phyloP scores from a whole-genome alignment of 305 asterid genomes.

The Fraxinus dipetala region DNA sequence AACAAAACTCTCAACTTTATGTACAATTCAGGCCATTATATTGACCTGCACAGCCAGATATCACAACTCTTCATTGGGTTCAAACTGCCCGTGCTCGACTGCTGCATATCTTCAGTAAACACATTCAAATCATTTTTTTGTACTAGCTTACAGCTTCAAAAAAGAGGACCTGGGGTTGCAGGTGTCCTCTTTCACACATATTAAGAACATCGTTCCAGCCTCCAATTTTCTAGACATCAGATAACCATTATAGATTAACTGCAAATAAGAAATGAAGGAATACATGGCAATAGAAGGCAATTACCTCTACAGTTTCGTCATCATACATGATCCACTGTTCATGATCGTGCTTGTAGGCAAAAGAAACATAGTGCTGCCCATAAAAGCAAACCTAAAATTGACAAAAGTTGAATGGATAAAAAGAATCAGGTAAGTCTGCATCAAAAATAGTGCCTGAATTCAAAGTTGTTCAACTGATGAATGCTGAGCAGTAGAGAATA shows the following conservation, averaged over 20 bases:
- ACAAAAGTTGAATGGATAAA: not conserved
- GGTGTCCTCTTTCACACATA: constrained; percentile 85
- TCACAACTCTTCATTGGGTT: not conserved
- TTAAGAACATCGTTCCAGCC: constrained; percentile 76
- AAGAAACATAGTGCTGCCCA: constrained; percentile 93
- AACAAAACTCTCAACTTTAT: constrained; percentile 6
- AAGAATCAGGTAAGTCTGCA: not conserved
- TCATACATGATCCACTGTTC: constrained; percentile 91
- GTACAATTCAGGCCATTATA: too few relatives aligned
- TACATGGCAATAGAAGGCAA: constrained; percentile 11
- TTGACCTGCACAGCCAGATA: not conserved
- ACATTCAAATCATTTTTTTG: constrained; percentile 26
- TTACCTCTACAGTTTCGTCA: constrained; percentile 83
- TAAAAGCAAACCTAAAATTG: constrained; percentile 65
- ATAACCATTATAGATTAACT: constrained; percentile 1
- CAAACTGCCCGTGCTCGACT: constrained; percentile 2
- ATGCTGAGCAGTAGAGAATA: too few relatives aligned
- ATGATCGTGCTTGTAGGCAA: constrained; percentile 72
- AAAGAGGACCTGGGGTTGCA: constrained; percentile 95
- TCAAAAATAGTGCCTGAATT: not conserved
- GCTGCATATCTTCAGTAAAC: constrained; percentile 13
- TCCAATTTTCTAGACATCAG: constrained; percentile 62
- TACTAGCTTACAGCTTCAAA: constrained; percentile 70
- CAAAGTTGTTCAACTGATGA: not conserved
- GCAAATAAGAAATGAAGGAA: not conserved